A percentile compares a stretch with the other conserved stretches of the same genome.
Conservation (phyloP, 192 early-diverging fungal genomes). For the Backusella tuberculispora region DNA sequence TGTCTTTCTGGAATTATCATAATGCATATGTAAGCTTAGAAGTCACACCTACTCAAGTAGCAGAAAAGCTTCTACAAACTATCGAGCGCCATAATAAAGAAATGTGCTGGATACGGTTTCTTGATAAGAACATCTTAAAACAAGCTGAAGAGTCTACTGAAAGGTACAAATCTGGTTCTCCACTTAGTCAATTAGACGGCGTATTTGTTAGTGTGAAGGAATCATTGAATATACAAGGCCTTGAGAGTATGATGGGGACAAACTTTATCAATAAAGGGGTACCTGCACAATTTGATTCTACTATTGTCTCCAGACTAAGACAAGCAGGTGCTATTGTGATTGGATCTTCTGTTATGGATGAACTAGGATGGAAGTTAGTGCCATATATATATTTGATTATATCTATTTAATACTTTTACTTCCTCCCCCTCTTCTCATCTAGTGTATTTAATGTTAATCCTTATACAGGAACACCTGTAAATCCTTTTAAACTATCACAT, state of each 20-base stretch:
- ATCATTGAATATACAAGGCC: slow-evolving; percentile 63
- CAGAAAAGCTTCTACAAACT: slow-evolving; percentile 31
- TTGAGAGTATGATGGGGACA: slow-evolving; percentile 62
- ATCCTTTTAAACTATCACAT: slow-evolving; percentile 63
- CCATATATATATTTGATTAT: background rate
- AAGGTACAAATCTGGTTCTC: slow-evolving; percentile 51
- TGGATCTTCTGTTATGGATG: slow-evolving; percentile 76
- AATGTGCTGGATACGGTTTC: slow-evolving; percentile 29
- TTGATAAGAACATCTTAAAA: slow-evolving; percentile 40
- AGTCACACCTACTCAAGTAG: slow-evolving; percentile 46
- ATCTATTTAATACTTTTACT: background rate
- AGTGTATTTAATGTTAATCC: slow-evolving; percentile 67
- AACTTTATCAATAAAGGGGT: slow-evolving; percentile 56
- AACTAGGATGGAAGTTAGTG: slow-evolving; percentile 63
- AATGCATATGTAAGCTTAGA: slow-evolving; percentile 40
- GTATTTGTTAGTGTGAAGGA: slow-evolving; percentile 79
- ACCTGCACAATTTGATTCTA: slow-evolving; percentile 53
- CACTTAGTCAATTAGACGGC: slow-evolving; percentile 74
- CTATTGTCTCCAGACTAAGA: slow-evolving; percentile 52
- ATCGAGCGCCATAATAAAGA: slow-evolving; percentile 27
- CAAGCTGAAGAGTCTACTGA: slow-evolving; percentile 60
- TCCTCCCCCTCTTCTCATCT: background rate
- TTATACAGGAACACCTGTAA: slow-evolving; percentile 56
- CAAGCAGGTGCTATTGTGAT: slow-evolving; percentile 65
- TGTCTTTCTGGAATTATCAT: slow-evolving; percentile 51